Percentiles rank a stretch among this genome's conserved stretches.
These are phyloP conservation scores for Penicillium sp. DNA, from an alignment of 2,329 filamentous ascomycete genomes.

Conservation along the genomic window DNA sequence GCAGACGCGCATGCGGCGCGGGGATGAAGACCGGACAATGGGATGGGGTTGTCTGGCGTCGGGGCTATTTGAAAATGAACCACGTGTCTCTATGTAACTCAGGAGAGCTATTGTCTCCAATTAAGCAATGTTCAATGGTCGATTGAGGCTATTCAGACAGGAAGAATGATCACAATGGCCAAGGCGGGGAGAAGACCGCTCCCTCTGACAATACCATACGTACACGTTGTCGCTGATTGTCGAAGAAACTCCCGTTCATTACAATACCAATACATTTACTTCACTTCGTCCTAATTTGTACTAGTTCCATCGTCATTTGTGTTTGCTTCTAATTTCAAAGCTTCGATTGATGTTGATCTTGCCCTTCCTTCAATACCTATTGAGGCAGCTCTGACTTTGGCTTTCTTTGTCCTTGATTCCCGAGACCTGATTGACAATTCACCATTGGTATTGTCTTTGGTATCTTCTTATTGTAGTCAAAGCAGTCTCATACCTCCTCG, in stretches of 20 bases:
- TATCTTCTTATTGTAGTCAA: neutral
- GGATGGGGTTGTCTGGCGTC: neutral
- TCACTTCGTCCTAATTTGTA: constrained; percentile 6
- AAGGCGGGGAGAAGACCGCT: constrained; percentile 23
- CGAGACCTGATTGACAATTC: neutral
- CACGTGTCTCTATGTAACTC: neutral
- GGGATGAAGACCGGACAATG: constrained; percentile 1
- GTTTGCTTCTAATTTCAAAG: neutral
- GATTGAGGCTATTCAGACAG: constrained; percentile 18
- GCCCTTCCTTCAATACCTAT: neutral
- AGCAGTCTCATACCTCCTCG: neutral
- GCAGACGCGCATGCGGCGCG: constrained; percentile 26
- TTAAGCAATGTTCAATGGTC: neutral
- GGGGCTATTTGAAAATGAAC: neutral
- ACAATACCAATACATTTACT: constrained; percentile 6
- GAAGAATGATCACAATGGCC: constrained; percentile 18
- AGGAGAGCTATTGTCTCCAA: neutral
- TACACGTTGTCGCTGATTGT: neutral
- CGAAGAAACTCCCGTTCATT: neutral
- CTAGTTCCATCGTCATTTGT: constrained; percentile 10
- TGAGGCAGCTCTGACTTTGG: neutral
- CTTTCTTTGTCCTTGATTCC: neutral
- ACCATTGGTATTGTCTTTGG: neutral
- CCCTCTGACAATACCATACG: constrained; percentile 32
- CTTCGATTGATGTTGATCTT: neutral